Evolutionary conservation across 192 early-diverging fungal species (phyloP).

Genomic region (Allomyces arbusculus): DNA sequence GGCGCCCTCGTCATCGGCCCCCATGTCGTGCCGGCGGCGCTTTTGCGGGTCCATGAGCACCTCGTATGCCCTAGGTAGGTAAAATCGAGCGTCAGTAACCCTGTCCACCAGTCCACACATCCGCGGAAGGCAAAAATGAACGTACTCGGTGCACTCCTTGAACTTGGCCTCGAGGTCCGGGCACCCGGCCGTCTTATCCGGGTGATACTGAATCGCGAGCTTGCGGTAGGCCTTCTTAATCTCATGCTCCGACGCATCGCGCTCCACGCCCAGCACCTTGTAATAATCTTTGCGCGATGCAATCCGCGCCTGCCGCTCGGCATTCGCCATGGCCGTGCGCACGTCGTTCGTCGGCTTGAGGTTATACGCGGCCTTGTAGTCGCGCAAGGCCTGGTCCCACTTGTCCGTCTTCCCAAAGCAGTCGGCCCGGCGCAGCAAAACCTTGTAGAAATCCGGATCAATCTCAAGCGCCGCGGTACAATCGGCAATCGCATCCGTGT

Average conservation of each 20-base stretch:
- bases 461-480: conserved; percentile 44
- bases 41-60: background rate
- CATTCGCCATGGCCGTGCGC: conserved; percentile 23
- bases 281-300: conserved; percentile 93
- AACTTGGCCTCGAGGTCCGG: conserved; percentile 51
- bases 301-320: conserved; percentile 42
- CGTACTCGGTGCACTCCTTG: conserved; percentile 28
- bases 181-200: conserved; percentile 66
- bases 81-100: no score
- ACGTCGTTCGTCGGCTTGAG: conserved; percentile 35
- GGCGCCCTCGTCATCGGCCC: background rate
- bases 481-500: conserved; percentile 34
- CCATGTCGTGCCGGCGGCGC: background rate
- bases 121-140: no score
- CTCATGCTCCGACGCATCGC: conserved; percentile 52
- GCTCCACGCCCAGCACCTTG: conserved; percentile 60
- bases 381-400: conserved; percentile 60
- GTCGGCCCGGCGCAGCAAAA: conserved; percentile 57
- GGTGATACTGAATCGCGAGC: conserved; percentile 71
- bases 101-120: no score
- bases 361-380: conserved; percentile 39
- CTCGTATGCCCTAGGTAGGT: background rate
- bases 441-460: conserved; percentile 41
- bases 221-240: conserved; percentile 70
- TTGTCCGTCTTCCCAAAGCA: conserved; percentile 45